Evolutionary conservation across 352 stramenopile genomes (phyloP).

Genomic region (Globisporangium spinosum): DNA sequence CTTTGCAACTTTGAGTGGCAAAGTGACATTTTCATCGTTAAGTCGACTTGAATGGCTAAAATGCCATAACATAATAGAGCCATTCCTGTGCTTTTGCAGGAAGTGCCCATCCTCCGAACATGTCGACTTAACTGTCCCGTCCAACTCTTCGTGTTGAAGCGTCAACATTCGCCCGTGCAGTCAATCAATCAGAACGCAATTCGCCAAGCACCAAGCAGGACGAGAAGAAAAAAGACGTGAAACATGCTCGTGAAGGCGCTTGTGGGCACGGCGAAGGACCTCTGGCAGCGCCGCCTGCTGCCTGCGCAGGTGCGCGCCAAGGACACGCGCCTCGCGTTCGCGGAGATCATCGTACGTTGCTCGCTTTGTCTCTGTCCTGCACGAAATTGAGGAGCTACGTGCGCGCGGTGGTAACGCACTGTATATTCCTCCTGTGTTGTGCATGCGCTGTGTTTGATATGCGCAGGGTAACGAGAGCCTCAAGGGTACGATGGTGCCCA

Average conservation of each 20-base stretch:
- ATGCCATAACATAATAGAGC: too few species aligned
- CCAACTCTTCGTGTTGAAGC: slow-evolving; percentile 1
- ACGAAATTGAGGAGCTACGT: neutral
- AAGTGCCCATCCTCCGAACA: too few species aligned
- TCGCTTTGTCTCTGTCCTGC: neutral
- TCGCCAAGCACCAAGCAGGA: neutral
- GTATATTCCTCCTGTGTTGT: neutral
- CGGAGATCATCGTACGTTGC: slow-evolving; percentile 49
- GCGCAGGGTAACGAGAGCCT: slow-evolving; percentile 44
- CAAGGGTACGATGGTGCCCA: slow-evolving; percentile 40
- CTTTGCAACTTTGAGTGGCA: neutral
- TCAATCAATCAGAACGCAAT: neutral
- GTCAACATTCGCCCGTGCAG: neutral
- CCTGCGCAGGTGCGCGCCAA: slow-evolving; percentile 40
- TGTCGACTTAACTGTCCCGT: neutral
- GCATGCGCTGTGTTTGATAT: neutral
- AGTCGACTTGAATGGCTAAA: too few species aligned
- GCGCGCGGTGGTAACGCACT: neutral
- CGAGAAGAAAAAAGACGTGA: neutral
- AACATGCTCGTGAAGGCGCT: slow-evolving; percentile 43
- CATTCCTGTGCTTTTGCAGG: too few species aligned
- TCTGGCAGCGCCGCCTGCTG: slow-evolving; percentile 43
- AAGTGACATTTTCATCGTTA: neutral
- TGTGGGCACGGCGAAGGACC: slow-evolving; percentile 33
- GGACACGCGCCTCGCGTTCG: slow-evolving; percentile 51